Percentiles rank a stretch among this genome's conserved stretches.
Evolutionary conservation across 306 rosid genomes (phyloP).

Genomic region (Rubus parviflorus): DNA sequence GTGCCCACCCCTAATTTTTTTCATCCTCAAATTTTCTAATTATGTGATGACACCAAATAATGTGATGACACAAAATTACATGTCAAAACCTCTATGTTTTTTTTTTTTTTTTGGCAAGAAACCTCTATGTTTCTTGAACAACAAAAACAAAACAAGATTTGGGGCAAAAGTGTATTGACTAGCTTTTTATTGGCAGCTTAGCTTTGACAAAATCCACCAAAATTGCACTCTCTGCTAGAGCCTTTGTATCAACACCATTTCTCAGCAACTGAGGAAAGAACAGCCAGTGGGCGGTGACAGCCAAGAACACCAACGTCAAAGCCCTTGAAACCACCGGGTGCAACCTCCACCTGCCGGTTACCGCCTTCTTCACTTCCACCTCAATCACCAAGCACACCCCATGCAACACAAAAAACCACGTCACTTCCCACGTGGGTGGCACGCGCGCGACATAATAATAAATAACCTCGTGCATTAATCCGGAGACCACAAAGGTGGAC

Average conservation of each 20-base stretch:
- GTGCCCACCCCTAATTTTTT: too few species aligned
- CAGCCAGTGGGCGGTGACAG: slow-evolving; percentile 47
- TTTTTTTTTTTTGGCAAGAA: too few species aligned
- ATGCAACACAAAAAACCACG: slow-evolving; percentile 59
- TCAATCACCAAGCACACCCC: slow-evolving; percentile 52
- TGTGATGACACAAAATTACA: neutral
- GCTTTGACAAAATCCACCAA: slow-evolving; percentile 25
- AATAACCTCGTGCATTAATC: slow-evolving; percentile 64
- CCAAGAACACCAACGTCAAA: slow-evolving; percentile 43
- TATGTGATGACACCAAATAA: too few species aligned
- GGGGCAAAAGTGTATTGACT: neutral
- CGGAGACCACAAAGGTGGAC: slow-evolving; percentile 48
- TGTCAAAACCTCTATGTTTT: neutral
- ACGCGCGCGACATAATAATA: slow-evolving; percentile 59
- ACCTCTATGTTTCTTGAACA: neutral
- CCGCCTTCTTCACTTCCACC: slow-evolving; percentile 47
- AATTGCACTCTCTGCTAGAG: slow-evolving; percentile 42
- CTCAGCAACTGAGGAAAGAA: slow-evolving; percentile 58
- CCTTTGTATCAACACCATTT: slow-evolving; percentile 44
- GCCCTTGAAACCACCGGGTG: slow-evolving; percentile 35
- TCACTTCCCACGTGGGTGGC: slow-evolving; percentile 82
- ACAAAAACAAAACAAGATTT: neutral
- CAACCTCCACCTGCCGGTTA: slow-evolving; percentile 38
- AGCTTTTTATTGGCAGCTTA: neutral
- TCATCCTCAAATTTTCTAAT: too few species aligned